Base-by-base conservation (phyloP, 768 basidiomycete genomes). In the Trametes elegans region DNA sequence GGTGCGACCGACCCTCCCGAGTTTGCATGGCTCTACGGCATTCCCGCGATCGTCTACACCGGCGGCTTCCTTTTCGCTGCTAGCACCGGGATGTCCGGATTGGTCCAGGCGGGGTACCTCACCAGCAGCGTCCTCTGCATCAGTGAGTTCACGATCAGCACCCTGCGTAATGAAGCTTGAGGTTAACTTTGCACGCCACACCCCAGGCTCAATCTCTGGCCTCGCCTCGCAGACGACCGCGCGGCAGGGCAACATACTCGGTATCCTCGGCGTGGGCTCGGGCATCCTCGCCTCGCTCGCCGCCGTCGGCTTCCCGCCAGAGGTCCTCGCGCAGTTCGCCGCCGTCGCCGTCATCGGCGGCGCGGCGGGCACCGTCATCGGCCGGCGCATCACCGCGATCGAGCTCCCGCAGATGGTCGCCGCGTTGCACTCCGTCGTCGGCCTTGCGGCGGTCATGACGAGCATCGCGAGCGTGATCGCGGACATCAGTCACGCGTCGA, bases 41-140 rank as follows among this genome's bases (percentile, higher is more conserved):
- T 93, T 49, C 92, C 92, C 18, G 92, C 86, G 8, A 78, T 84
- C 8, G 80, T 92, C 5, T 94, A 93, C 67, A 83, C 88, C 3
- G 89, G 90, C 36, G 92, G 88, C 2, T 92, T 90, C 72, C 69
- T 94, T 53, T 81, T 83, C 29, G 88, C 91, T 34, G 88, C 90
- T 5, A 88, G 83, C 65, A 89, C 89, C 4, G 91, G 92, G 36
- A 85, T 90, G 84, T 83, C 79, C 11, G 92, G 92, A 18, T 78
- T 94, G 31, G 89, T 93, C 5, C 90, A 93, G 69, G 90, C 92
- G 3, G 92, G 92, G 11, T 94, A 94, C 65, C 66, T 93, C 53
- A 81, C 90, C 1, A 90, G 88, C 64, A 92, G 88, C 62, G 67
- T 93, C n/a, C 80, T 94, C 40, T 92, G 91, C 67, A 93, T 94